A percentile compares a stretch with the other conserved stretches of the same genome.
Conservation (phyloP, 2,329 filamentous ascomycete species). For the Cladosporium halotolerans region DNA sequence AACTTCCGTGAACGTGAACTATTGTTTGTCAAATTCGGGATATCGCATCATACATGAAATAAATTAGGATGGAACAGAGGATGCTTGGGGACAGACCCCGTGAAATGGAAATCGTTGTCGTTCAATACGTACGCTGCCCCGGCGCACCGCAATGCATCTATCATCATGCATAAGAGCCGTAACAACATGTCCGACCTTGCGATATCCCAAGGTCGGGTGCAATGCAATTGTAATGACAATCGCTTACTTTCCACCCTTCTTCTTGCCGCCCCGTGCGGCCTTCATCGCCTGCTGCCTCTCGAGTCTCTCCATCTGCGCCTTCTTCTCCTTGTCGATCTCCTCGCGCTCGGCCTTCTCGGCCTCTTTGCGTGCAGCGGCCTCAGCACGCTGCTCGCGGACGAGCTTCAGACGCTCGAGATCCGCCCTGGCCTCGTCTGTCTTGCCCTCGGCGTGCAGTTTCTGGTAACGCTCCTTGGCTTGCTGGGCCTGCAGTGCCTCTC, state of each 20-base stretch:
- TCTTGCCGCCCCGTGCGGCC: slow-evolving; percentile 36
- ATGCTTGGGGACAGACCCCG: too few species aligned
- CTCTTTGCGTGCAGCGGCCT: slow-evolving; percentile 74
- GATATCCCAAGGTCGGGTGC: neutral
- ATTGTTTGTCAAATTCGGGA: too few species aligned
- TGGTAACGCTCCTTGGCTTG: slow-evolving; percentile 85
- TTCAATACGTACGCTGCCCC: neutral
- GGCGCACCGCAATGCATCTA: slow-evolving; percentile 11
- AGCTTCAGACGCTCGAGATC: slow-evolving; percentile 77
- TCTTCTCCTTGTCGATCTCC: slow-evolving; percentile 51
- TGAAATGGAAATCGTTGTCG: neutral
- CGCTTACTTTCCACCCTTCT: slow-evolving; percentile 37
- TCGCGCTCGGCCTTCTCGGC: slow-evolving; percentile 52
- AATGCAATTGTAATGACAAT: neutral
- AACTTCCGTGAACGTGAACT: too few species aligned
- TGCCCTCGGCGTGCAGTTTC: slow-evolving; percentile 87
- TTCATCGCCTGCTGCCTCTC: slow-evolving; percentile 40
- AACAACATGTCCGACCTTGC: neutral
- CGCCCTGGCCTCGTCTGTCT: slow-evolving; percentile 90
- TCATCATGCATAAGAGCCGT: slow-evolving; percentile 11
- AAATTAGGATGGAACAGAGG: too few species aligned
- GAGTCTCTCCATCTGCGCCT: slow-evolving; percentile 43
- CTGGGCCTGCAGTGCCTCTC: slow-evolving; percentile 76
- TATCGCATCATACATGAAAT: too few species aligned
- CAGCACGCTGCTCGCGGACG: slow-evolving; percentile 79